Evolutionary conservation across 495 filamentous ascomycete species (phyloP).

Genomic region (Aspergillus egyptiacus): DNA sequence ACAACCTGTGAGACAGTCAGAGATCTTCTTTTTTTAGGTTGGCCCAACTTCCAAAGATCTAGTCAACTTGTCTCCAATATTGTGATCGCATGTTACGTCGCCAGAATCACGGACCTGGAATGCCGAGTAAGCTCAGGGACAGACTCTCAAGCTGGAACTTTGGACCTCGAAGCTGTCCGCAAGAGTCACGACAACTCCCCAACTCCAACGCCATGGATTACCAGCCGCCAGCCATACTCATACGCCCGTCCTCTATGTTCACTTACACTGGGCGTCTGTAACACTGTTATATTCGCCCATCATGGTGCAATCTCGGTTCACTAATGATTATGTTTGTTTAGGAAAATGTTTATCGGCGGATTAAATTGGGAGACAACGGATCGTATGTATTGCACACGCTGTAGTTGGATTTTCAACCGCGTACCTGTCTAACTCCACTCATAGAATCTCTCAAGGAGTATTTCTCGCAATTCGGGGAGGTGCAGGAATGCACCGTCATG

Average conservation of each 20-base stretch:
- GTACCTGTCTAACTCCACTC: slow-evolving; percentile 17
- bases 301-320: background rate
- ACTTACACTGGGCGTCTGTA: background rate
- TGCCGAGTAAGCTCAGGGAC: background rate
- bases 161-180: background rate
- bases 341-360: slow-evolving; percentile 99
- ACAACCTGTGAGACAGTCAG: background rate
- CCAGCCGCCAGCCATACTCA: slow-evolving; percentile 3
- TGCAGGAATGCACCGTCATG: slow-evolving; percentile 97
- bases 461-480: slow-evolving; percentile 96
- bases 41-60: background rate
- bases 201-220: slow-evolving; percentile 3
- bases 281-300: no score
- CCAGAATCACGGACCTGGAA: background rate
- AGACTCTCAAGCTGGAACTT: no score
- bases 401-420: background rate
- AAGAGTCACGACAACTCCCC: background rate
- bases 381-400: slow-evolving; percentile 51
- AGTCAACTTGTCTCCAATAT: background rate
- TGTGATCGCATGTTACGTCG: no score
- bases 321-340: slow-evolving; percentile 36
- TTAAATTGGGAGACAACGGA: slow-evolving; percentile 99
- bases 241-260: background rate
- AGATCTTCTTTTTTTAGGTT: background rate
- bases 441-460: slow-evolving; percentile 96